Evolutionary conservation across 306 rosid species (phyloP).

Genomic region (Medicago truncatula): DNA sequence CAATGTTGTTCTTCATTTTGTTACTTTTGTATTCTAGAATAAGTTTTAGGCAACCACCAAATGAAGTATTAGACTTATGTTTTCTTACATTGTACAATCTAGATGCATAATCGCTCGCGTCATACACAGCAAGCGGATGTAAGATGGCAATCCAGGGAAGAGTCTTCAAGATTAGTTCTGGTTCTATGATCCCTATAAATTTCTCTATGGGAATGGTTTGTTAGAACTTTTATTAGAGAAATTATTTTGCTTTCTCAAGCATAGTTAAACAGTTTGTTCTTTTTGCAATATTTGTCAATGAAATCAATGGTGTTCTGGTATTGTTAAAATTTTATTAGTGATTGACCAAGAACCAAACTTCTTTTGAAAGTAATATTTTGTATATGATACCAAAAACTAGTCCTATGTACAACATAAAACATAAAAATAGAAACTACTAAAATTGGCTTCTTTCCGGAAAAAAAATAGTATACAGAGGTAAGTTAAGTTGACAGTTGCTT

Average conservation of each 20-base stretch:
- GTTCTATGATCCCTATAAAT: neutral
- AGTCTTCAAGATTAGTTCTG: neutral
- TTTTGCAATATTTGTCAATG: neutral
- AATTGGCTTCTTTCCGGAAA: constrained; percentile 1
- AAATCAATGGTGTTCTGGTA: neutral
- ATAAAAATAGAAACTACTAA: neutral
- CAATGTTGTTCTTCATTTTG: neutral
- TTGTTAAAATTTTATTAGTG: neutral
- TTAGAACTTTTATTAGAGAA: neutral
- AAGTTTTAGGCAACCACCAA: too few species aligned
- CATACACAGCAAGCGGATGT: neutral
- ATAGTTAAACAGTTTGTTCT: too few species aligned
- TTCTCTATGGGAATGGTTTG: neutral
- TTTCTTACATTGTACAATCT: too few species aligned
- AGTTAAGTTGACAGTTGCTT: constrained; percentile 10
- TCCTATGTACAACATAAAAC: neutral
- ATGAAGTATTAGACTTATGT: too few species aligned
- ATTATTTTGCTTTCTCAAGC: too few species aligned
- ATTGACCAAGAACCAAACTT: constrained; percentile 13
- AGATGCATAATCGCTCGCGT: too few species aligned
- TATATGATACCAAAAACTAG: neutral
- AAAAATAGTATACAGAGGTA: constrained; percentile 10
- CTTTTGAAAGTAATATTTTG: constrained; percentile 20
- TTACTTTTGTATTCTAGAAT: too few species aligned
- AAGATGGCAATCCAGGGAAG: neutral